Evolutionary conservation across 371 early-diverging fungal genomes (phyloP).

Genomic region (Rhizopus sp.): DNA sequence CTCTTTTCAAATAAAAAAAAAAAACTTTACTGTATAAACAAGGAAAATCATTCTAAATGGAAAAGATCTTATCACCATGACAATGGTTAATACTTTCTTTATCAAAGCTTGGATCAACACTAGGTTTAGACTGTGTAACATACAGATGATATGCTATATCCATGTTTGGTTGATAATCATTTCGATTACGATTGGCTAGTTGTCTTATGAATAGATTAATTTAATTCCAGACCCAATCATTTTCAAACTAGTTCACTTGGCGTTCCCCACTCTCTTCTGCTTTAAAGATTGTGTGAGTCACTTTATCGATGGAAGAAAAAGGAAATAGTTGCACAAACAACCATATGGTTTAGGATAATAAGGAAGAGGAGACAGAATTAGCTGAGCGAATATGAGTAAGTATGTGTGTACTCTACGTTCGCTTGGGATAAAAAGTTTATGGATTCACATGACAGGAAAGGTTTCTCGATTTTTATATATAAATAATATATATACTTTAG

Average conservation of each 20-base stretch:
- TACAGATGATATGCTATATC: not conserved
- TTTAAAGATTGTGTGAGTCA: conserved; percentile 4
- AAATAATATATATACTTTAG: no score
- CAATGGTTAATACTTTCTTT: not conserved
- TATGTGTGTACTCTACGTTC: no score
- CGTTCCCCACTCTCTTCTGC: not conserved
- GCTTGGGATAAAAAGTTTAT: not conserved
- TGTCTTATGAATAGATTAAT: not conserved
- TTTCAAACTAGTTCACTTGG: not conserved
- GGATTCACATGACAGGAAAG: not conserved
- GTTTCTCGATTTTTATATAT: no score
- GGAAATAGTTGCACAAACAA: not conserved
- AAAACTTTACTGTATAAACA: not conserved
- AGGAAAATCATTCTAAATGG: not conserved
- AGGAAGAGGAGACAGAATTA: not conserved
- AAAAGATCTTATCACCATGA: not conserved
- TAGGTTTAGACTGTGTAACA: not conserved
- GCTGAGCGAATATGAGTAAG: not conserved
- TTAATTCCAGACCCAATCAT: not conserved
- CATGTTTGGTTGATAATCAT: not conserved
- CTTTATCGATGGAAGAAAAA: not conserved
- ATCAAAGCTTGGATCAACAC: not conserved
- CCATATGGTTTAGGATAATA: not conserved
- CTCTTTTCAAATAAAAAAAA: no score
- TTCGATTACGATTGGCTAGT: not conserved